These are phyloP conservation scores for Ogataea trehaloabstinens DNA, from an alignment of 805 yeast genomes.

Conservation along the genomic window DNA sequence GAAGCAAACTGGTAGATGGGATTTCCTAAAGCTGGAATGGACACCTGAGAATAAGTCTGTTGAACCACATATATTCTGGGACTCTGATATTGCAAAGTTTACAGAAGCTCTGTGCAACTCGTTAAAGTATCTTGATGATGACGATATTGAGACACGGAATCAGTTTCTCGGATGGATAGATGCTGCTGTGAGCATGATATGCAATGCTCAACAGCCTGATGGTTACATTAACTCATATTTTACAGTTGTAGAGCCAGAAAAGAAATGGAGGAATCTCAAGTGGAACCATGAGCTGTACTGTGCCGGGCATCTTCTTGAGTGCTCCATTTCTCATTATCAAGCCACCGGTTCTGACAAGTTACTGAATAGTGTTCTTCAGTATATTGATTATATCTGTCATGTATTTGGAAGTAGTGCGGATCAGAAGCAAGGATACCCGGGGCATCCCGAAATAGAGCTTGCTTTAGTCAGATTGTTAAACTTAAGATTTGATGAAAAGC, in stretches of 20 bases:
- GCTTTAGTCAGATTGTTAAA: slow-evolving; percentile 22
- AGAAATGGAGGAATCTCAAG: slow-evolving; percentile 12
- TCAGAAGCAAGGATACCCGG: slow-evolving; percentile 25
- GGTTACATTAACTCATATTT: slow-evolving; percentile 26
- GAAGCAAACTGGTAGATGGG: slow-evolving; percentile 25
- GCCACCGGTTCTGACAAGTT: slow-evolving; percentile 17
- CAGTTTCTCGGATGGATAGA: slow-evolving; percentile 16
- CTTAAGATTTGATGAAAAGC: slow-evolving; percentile 17
- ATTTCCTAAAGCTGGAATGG: slow-evolving; percentile 13
- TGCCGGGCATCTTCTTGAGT: slow-evolving; percentile 18
- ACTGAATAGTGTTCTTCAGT: slow-evolving; percentile 18
- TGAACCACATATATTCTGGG: slow-evolving; percentile 27
- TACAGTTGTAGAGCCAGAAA: slow-evolving; percentile 19
- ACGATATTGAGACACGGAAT: slow-evolving; percentile 3
- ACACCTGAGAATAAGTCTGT: slow-evolving; percentile 2
- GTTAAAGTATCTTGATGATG: slow-evolving; percentile 15
- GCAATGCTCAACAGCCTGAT: slow-evolving; percentile 23
- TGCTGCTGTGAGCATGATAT: slow-evolving; percentile 18
- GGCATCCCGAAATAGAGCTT: slow-evolving; percentile 28
- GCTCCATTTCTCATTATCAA: slow-evolving; percentile 23
- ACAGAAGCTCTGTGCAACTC: slow-evolving; percentile 22
- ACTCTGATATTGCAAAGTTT: slow-evolving; percentile 26
- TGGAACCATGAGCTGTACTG: slow-evolving; percentile 17
- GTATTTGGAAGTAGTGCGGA: slow-evolving; percentile 21
- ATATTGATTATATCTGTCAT: slow-evolving; percentile 18